Evolutionary conservation across 2,329 filamentous ascomycete genomes (phyloP), one percentile per base, ranked within the genome.

Genomic region (Arthrobotrys entomopaga): DNA sequence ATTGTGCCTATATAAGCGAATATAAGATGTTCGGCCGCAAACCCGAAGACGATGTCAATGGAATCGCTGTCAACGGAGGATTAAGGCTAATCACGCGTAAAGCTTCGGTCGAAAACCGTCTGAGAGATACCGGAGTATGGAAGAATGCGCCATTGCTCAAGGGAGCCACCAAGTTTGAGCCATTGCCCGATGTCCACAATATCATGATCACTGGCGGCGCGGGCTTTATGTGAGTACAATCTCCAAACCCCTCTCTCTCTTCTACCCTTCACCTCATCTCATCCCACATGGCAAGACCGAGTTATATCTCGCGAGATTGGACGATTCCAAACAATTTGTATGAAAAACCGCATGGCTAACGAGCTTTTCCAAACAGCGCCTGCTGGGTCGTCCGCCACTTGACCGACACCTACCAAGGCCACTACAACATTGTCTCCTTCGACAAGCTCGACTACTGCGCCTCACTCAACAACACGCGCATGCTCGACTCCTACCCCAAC

Each of bases 401-500:
- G 60, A 88, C 88, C 10, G 82, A 91, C 69, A 91, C 89, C 38
- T 94, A 94, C 79, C 86, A 89, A 2, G 80, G 88, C 46, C 85
- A 87, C 76, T 95, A 95, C 84, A 91, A 91, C 79, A 87, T 94
- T 76, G 85, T 94, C 58, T 93, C 90, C 38, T 92, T 93, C 79
- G 91, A 95, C 83, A 94, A 93, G 82, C 85, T 94, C 71, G 91
- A 94, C 81, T 92, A 93, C 82, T 93, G 90, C 82, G 86, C 91
- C 6, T 91, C 91, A 6, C 84, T 92, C 77, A 92, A 93, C 83
- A 95, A 94, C 82, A 92, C 90, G 2, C 85, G 88, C 50, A 84
- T 86, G 58, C 85, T 94, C 56, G 86, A 90, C 78, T 85, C 86
- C 76, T 86, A 85, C 77, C 84, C 85, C 64, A 94, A 93, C 81